Evolutionary conservation across 345 rosid genomes (phyloP), one percentile per base, ranked within the genome.

Genomic region (Brassica rapa): DNA sequence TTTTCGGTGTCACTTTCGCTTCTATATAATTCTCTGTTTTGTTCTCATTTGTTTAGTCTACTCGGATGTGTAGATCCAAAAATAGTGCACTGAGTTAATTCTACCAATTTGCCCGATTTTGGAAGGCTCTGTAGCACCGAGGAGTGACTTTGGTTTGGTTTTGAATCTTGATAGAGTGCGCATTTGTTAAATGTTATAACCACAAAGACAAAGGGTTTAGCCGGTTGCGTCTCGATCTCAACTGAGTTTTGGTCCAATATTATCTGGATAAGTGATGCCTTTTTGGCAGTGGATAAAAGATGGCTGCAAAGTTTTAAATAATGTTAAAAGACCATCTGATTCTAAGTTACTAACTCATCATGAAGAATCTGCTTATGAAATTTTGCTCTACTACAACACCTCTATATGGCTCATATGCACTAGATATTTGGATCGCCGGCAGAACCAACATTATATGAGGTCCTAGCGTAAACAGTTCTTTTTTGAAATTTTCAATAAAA

Each of bases 1-100:
- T 55, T 77, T 70, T 77, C 77, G 43, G 72, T 41, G 77, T 79
- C 82, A 6, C 30, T 79, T 73, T 79, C 75, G 4, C 29, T 73
- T 62, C 51, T 79, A 43, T 72, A 63, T 71, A 5, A 33, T 32
- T 77, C 51, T 16, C 62, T 61, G 62, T 61, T 51, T 77, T 46
- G 41, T 55, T 53, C 55, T 64, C 24, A 21, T 77, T 66, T 72
- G 60, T 71, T 64, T 78, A 5, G 66, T 29, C 41, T 71, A 64
- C 27, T 65, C 51, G 19, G 66, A 64, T 77, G 49, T 32, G 1
- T 72, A 14, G 27, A 66, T 59, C 73, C 77, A 57, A 71, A 77
- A 27, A 0, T 71, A 43, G 56, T 71, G 67, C 73, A 39, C 71
- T 78, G 53, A 64, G 60, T 77, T 37, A 27, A 1, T 55, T 55